Evolutionary conservation across 2,329 filamentous ascomycete genomes (phyloP).

Genomic region (Monosporascus sp.): DNA sequence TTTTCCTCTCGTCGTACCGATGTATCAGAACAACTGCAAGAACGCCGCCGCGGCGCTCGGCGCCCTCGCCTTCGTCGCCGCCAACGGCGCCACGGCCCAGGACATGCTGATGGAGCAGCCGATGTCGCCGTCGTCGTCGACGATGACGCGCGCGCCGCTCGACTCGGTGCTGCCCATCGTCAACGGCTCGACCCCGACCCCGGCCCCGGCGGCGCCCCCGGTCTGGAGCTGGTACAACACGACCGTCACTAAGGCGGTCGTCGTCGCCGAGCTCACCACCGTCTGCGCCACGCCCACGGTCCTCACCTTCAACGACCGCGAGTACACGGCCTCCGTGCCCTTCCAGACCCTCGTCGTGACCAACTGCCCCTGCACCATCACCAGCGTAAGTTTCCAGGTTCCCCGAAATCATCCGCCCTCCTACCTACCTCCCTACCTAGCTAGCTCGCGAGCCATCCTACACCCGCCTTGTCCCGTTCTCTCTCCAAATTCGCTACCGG

Average conservation of each 20-base stretch:
- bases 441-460: not conserved
- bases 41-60: constrained; percentile 16
- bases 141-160: not conserved
- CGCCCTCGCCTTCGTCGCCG: constrained; percentile 17
- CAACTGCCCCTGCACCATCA: constrained; percentile 47
- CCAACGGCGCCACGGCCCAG: constrained; percentile 16
- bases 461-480: not conserved
- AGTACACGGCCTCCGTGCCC: constrained; percentile 49
- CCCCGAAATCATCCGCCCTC: not conserved
- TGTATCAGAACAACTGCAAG: constrained; percentile 14
- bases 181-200: constrained; percentile 4
- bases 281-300: constrained; percentile 43
- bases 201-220: not conserved
- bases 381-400: constrained; percentile 18
- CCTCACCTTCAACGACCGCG: constrained; percentile 44
- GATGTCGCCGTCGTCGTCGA: not conserved
- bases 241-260: constrained; percentile 18
- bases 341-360: constrained; percentile 47
- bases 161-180: not conserved
- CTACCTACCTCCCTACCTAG: not conserved
- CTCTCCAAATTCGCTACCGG: too few relatives aligned
- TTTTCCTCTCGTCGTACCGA: not conserved
- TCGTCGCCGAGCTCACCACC: constrained; percentile 21
- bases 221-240: constrained; percentile 22
- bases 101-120: constrained; percentile 3